These are phyloP conservation scores for Kazachstania psychrophila DNA, from an alignment of 805 yeast species.

Conservation along the genomic window DNA sequence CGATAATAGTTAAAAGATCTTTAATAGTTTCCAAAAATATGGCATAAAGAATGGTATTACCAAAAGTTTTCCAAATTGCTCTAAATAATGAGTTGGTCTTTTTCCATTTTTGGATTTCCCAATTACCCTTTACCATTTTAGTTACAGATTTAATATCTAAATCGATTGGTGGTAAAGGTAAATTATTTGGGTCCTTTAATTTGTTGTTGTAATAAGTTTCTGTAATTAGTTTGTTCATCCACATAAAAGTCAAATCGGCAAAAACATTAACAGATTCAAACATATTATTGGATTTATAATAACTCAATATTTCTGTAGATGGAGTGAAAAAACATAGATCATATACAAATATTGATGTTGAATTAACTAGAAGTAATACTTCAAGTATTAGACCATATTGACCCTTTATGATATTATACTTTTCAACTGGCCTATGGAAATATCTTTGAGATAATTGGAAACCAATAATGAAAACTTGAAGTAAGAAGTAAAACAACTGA, in stretches of 20 bases:
- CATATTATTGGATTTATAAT: slow-evolving; percentile 29
- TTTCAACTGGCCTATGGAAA: slow-evolving; percentile 12
- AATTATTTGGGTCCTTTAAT: slow-evolving; percentile 33
- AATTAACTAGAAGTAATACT: slow-evolving; percentile 23
- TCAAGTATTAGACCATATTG: slow-evolving; percentile 19
- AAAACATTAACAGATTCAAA: slow-evolving; percentile 24
- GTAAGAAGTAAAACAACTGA: slow-evolving; percentile 23
- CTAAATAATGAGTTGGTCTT: slow-evolving; percentile 25
- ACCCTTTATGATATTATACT: slow-evolving; percentile 17
- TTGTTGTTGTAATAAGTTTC: slow-evolving; percentile 34
- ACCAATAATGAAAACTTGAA: slow-evolving; percentile 12
- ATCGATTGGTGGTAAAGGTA: slow-evolving; percentile 35
- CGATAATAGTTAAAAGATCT: slow-evolving; percentile 35
- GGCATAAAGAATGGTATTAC: slow-evolving; percentile 30
- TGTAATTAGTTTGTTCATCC: slow-evolving; percentile 39
- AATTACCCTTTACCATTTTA: slow-evolving; percentile 25
- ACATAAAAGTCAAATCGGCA: slow-evolving; percentile 35
- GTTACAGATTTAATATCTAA: slow-evolving; percentile 31
- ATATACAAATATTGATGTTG: slow-evolving; percentile 30
- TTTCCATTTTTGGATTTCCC: slow-evolving; percentile 31
- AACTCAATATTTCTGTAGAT: slow-evolving; percentile 29
- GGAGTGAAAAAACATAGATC: slow-evolving; percentile 36
- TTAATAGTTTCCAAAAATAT: slow-evolving; percentile 32
- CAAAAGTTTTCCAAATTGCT: slow-evolving; percentile 34
- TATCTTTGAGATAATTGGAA: slow-evolving; percentile 22